Conservation (phyloP, 495 filamentous ascomycete genomes). For the Corynascus novoguineensis region DNA sequence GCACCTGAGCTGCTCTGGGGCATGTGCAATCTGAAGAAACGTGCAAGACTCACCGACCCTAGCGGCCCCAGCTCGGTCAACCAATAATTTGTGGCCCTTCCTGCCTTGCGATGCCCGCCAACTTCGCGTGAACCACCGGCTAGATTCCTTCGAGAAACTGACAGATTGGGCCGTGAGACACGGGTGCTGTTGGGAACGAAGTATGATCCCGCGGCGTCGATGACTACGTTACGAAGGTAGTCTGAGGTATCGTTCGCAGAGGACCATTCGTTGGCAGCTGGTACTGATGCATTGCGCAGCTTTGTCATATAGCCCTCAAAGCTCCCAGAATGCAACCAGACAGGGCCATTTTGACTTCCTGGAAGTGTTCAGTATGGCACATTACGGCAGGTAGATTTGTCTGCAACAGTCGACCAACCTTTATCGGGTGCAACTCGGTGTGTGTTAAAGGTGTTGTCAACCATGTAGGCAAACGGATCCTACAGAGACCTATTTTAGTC, state of each 20-base stretch:
- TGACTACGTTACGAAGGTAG: neutral
- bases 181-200: neutral
- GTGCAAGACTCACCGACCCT: neutral
- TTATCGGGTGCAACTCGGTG: neutral
- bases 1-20: too few species aligned
- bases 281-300: neutral
- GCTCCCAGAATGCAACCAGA: neutral
- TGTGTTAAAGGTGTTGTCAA: neutral
- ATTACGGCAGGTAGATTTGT: neutral
- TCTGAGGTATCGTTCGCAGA: neutral
- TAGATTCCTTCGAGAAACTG: neutral
- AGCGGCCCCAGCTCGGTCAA: neutral
- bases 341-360: neutral
- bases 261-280: neutral
- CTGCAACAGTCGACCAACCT: neutral
- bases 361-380: neutral
- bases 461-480: neutral
- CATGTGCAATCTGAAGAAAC: too few species aligned
- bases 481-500: neutral
- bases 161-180: neutral
- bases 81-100: neutral
- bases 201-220: neutral
- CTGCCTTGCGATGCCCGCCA: neutral
- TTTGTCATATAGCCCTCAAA: neutral
- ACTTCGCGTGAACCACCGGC: neutral